These are phyloP conservation scores for Geotrichum bryndzae DNA, from an alignment of 1,139 yeast species.

Conservation along the genomic window DNA sequence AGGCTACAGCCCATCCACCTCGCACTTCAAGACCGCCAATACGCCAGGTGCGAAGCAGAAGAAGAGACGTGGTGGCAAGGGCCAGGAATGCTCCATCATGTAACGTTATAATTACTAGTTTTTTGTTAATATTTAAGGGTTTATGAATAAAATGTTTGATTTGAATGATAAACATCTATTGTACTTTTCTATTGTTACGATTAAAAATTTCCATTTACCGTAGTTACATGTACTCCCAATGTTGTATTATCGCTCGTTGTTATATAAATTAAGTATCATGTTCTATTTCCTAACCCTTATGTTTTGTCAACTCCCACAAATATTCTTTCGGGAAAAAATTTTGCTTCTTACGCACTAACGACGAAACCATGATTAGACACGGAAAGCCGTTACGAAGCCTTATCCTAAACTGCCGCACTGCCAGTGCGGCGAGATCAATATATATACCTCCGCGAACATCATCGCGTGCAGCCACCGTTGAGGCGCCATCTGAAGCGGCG, in stretches of 20 bases:
- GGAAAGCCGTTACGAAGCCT: not conserved
- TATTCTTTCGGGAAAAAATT: not conserved
- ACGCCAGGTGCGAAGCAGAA: conserved; percentile 29
- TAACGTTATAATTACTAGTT: conserved; percentile 23
- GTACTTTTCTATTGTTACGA: not conserved
- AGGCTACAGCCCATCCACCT: conserved; percentile 31
- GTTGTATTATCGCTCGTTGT: not conserved
- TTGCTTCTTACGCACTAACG: not conserved
- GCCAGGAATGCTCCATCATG: conserved; percentile 24
- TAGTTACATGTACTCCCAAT: not conserved
- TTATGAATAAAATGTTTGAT: not conserved
- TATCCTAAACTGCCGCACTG: not conserved
- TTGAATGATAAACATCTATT: not conserved
- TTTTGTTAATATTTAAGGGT: not conserved
- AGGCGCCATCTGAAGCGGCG: not conserved
- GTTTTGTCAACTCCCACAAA: not conserved
- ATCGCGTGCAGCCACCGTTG: not conserved
- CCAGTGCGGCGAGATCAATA: not conserved
- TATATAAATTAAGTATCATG: not conserved
- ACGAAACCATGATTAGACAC: not conserved
- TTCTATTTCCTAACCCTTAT: not conserved
- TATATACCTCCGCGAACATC: not conserved
- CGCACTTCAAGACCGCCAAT: conserved; percentile 36
- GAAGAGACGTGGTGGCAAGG: conserved; percentile 21
- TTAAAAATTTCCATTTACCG: not conserved